phyloP scores from a whole-genome alignment of 2,329 filamentous ascomycete species.

The Volutella citrinella region DNA sequence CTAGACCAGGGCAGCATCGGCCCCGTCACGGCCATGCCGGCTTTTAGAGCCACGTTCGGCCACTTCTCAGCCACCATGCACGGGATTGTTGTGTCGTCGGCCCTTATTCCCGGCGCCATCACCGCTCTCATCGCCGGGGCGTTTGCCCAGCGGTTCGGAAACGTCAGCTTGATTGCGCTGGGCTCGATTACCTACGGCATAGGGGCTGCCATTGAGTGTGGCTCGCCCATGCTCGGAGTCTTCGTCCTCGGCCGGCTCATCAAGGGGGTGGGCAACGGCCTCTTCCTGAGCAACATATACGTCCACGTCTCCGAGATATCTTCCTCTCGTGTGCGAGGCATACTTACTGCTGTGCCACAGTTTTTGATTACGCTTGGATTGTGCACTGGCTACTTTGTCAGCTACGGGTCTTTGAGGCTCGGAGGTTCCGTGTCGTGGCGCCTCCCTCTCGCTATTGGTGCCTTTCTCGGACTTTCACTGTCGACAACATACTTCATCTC shows the following conservation, averaged over 20 bases:
- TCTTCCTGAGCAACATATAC: conserved; percentile 51
- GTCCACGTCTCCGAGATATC: conserved; percentile 60
- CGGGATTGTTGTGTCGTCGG: conserved; percentile 58
- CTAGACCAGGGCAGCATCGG: conserved; percentile 52
- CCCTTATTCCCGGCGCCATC: conserved; percentile 57
- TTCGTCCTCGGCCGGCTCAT: conserved; percentile 55
- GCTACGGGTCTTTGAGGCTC: conserved; percentile 52
- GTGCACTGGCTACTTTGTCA: conserved; percentile 56
- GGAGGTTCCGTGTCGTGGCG: conserved; percentile 50
- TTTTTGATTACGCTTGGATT: conserved; percentile 51
- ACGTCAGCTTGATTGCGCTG: conserved; percentile 48
- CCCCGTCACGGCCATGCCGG: conserved; percentile 55
- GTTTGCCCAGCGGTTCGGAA: conserved; percentile 52
- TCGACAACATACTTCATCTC: conserved; percentile 35
- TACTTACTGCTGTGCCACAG: conserved; percentile 51
- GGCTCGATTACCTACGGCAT: conserved; percentile 52
- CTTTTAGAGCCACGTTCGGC: conserved; percentile 50
- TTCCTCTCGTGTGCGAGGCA: conserved; percentile 47
- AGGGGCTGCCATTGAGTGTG: conserved; percentile 43
- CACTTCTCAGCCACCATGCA: conserved; percentile 52
- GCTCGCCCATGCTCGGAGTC: conserved; percentile 38
- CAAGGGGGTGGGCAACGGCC: conserved; percentile 55
- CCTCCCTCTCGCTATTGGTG: conserved; percentile 44
- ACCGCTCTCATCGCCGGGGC: conserved; percentile 57
- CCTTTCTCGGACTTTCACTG: conserved; percentile 26